Conservation (phyloP, 352 stramenopile species). For the Phytophthora hibernalis region DNA sequence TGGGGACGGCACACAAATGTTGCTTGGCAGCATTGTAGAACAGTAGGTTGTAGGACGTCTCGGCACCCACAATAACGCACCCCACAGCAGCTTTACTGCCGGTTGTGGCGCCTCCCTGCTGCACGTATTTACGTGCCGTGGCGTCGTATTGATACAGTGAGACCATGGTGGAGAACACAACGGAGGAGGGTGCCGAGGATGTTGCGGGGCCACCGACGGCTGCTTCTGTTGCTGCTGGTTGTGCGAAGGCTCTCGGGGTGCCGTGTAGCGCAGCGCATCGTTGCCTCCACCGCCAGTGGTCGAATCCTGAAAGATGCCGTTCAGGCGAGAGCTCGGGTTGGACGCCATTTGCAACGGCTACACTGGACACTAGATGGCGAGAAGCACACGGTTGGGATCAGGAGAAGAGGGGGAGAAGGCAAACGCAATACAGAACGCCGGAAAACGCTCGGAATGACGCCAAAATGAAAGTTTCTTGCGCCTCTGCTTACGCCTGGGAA, state of each 20-base stretch:
- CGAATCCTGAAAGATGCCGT: constrained; percentile 63
- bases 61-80: constrained; percentile 75
- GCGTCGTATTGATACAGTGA: constrained; percentile 81
- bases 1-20: constrained; percentile 62
- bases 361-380: background rate
- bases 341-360: constrained; percentile 32
- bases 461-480: constrained; percentile 16
- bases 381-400: background rate
- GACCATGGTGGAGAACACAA: constrained; percentile 76
- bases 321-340: constrained; percentile 61
- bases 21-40: constrained; percentile 81
- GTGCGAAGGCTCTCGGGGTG: constrained; percentile 65
- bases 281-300: constrained; percentile 48
- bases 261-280: constrained; percentile 72
- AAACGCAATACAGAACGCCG: background rate
- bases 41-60: constrained; percentile 72
- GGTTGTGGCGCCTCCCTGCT: constrained; percentile 48
- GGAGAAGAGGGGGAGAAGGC: constrained; percentile 10
- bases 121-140: constrained; percentile 61
- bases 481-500: constrained; percentile 10
- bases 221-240: constrained; percentile 33
- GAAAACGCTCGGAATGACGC: background rate
- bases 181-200: constrained; percentile 36
- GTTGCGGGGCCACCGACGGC: constrained; percentile 21
- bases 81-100: constrained; percentile 51